These are phyloP conservation scores for Umbelopsis sp. DNA, from an alignment of 371 early-diverging fungal species.

Conservation along the genomic window DNA sequence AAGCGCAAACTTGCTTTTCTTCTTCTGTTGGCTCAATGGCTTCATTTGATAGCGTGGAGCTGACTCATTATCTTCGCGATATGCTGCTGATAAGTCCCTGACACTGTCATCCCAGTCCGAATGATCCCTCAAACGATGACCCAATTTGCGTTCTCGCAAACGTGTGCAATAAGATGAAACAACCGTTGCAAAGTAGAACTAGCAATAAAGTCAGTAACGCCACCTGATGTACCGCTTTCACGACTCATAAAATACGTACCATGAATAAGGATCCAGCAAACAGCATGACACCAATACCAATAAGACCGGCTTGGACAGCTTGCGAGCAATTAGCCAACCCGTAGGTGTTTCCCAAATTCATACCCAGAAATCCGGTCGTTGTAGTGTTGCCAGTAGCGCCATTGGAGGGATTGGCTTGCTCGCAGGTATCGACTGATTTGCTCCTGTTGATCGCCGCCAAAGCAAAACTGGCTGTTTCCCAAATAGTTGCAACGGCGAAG, in stretches of 20 bases:
- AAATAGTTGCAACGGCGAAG: constrained; percentile 38
- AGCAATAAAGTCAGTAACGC: neutral
- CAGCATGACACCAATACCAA: constrained; percentile 45
- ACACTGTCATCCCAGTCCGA: constrained; percentile 53
- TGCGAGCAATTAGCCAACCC: constrained; percentile 52
- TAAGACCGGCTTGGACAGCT: constrained; percentile 53
- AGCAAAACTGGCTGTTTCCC: constrained; percentile 43
- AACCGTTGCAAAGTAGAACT: constrained; percentile 47
- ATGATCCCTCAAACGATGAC: constrained; percentile 50
- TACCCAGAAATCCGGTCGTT: constrained; percentile 46
- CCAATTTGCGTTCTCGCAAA: constrained; percentile 46
- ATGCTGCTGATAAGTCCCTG: constrained; percentile 41
- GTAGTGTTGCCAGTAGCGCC: constrained; percentile 19
- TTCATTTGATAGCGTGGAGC: constrained; percentile 47
- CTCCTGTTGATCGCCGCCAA: constrained; percentile 41
- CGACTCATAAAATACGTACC: constrained; percentile 26
- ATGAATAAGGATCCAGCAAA: constrained; percentile 46
- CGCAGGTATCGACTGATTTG: constrained; percentile 36
- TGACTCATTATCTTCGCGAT: constrained; percentile 42
- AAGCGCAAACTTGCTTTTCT: constrained; percentile 18
- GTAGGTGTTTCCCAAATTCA: constrained; percentile 48
- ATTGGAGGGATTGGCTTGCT: constrained; percentile 35
- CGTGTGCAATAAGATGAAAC: constrained; percentile 42
- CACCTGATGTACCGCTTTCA: neutral
- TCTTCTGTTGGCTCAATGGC: constrained; percentile 31